These are phyloP conservation scores for Globisporangium spiculum DNA, from an alignment of 352 stramenopile species.

Conservation along the genomic window DNA sequence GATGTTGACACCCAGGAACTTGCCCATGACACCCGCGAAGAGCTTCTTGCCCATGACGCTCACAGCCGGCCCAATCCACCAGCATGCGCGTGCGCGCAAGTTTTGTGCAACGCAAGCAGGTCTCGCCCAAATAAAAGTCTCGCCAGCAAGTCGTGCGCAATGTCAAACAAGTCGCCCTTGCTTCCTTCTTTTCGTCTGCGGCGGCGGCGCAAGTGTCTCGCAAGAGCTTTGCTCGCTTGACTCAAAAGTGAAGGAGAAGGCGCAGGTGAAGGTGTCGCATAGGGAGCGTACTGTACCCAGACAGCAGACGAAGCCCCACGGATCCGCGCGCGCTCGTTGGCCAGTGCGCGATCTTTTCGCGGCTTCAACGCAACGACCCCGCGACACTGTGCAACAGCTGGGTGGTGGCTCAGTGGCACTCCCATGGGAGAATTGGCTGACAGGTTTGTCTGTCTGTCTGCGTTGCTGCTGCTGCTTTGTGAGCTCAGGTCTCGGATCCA, in stretches of 20 bases:
- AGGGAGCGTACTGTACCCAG: not conserved
- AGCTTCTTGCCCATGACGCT: conserved; percentile 34
- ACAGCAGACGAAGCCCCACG: not conserved
- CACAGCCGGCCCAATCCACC: conserved; percentile 42
- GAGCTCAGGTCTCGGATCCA: not conserved
- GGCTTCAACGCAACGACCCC: not conserved
- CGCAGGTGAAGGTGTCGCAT: not conserved
- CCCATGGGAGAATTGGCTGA: not conserved
- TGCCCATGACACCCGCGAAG: conserved; percentile 37
- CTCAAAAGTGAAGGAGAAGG: not conserved
- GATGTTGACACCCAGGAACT: conserved; percentile 58
- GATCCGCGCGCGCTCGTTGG: not conserved
- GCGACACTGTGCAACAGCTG: not conserved
- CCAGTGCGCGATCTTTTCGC: conserved; percentile 1
- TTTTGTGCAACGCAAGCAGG: not conserved
- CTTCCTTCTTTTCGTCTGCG: not conserved
- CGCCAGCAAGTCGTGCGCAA: not conserved
- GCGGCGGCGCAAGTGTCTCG: not conserved
- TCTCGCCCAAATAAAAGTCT: not conserved
- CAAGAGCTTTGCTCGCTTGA: not conserved
- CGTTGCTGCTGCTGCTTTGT: not conserved
- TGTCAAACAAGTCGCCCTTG: not conserved
- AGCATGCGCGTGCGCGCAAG: conserved; percentile 23
- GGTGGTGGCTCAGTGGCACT: not conserved
- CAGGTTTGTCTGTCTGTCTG: not conserved